Evolutionary conservation across 805 yeast species (phyloP).

Genomic region (Ogataea saltuana): DNA sequence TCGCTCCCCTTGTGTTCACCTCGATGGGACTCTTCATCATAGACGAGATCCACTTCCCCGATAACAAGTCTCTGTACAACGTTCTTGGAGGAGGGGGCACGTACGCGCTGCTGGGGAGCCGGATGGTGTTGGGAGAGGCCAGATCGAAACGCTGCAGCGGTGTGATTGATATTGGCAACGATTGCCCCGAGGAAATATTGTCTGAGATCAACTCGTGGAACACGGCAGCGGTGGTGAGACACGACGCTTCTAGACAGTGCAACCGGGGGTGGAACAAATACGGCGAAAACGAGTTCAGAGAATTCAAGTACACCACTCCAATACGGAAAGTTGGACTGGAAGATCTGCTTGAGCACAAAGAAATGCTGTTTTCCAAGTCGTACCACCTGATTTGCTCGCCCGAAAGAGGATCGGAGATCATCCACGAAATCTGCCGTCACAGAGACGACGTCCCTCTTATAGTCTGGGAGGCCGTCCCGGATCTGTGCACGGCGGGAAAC

Average conservation of each 20-base stretch:
- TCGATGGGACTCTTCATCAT: constrained; percentile 88
- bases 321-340: constrained; percentile 57
- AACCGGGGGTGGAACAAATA: constrained; percentile 83
- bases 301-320: constrained; percentile 62
- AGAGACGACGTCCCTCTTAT: constrained; percentile 40
- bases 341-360: constrained; percentile 48
- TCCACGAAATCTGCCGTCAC: constrained; percentile 34
- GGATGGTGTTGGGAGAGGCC: constrained; percentile 48
- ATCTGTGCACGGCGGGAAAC: constrained; percentile 58
- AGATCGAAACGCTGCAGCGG: constrained; percentile 51
- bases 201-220: constrained; percentile 57
- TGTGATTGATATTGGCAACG: constrained; percentile 77
- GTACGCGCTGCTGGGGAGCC: constrained; percentile 73
- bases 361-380: constrained; percentile 43
- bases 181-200: constrained; percentile 58
- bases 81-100: constrained; percentile 92
- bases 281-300: constrained; percentile 57
- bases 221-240: constrained; percentile 58
- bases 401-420: constrained; percentile 52
- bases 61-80: constrained; percentile 40
- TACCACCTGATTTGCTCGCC: constrained; percentile 79
- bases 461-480: constrained; percentile 89
- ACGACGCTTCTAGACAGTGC: constrained; percentile 55
- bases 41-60: constrained; percentile 73
- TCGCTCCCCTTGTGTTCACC: constrained; percentile 42